Evolutionary conservation across 2,329 filamentous ascomycete genomes (phyloP).

Genomic region (Knoxdaviesia capensis): DNA sequence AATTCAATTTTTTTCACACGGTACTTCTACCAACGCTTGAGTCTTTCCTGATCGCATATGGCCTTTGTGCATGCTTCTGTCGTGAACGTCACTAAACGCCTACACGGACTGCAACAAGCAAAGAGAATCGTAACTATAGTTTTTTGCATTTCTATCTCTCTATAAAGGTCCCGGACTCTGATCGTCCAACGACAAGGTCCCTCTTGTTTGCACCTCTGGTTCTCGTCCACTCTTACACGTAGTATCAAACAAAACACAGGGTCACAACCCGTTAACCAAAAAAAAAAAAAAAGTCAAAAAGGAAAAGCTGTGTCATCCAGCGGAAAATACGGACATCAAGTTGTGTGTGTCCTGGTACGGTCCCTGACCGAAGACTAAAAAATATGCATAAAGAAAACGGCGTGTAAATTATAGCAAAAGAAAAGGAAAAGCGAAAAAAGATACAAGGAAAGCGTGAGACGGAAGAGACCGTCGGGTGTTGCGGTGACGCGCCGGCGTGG

Average conservation of each 20-base stretch:
- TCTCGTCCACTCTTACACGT: not conserved
- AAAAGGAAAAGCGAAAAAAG: not conserved
- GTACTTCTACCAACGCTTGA: not conserved
- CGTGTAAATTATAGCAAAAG: not conserved
- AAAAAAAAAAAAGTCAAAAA: not conserved
- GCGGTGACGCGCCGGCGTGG: too few species aligned
- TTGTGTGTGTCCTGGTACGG: too few species aligned
- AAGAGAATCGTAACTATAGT: too few species aligned
- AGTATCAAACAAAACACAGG: not conserved
- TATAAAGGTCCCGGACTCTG: too few species aligned
- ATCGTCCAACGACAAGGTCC: too few species aligned
- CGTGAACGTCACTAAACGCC: not conserved
- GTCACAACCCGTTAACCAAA: not conserved
- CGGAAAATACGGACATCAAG: not conserved
- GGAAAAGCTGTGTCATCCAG: not conserved
- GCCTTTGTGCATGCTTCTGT: not conserved
- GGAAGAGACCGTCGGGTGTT: too few species aligned
- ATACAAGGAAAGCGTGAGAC: not conserved
- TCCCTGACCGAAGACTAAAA: not conserved
- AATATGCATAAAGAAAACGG: not conserved
- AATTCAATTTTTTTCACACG: not conserved
- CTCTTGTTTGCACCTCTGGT: too few species aligned
- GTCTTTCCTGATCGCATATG: not conserved
- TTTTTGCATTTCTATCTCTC: too few species aligned
- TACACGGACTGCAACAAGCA: too few species aligned